Conservation (phyloP, 1,284 basidiomycete genomes). For the Wallemia hederae region DNA sequence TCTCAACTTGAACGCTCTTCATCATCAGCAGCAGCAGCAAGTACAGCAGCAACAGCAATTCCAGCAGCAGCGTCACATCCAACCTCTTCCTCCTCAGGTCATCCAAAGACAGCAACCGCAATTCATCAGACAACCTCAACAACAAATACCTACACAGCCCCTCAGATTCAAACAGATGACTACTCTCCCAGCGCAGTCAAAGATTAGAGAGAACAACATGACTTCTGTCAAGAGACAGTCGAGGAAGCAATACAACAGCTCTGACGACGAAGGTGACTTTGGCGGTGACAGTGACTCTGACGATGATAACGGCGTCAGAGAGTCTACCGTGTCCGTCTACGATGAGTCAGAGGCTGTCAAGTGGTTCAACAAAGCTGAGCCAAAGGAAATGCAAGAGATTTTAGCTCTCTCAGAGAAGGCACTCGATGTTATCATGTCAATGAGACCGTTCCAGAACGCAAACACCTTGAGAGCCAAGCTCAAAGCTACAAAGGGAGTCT, state of each 20-base stretch:
- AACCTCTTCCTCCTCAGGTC: background rate
- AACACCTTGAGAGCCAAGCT: slow-evolving; percentile 52
- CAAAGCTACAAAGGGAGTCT: slow-evolving; percentile 70
- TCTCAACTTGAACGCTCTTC: background rate
- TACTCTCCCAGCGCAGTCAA: background rate
- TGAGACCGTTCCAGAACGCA: slow-evolving; percentile 52
- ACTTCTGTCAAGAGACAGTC: background rate
- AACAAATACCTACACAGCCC: background rate
- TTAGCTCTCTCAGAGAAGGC: background rate
- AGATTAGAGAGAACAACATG: background rate
- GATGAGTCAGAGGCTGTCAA: background rate
- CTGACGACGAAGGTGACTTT: background rate
- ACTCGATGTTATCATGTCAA: slow-evolving; percentile 23
- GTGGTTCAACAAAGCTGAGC: slow-evolving; percentile 1
- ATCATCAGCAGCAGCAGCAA: background rate
- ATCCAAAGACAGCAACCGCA: background rate
- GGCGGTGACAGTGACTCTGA: background rate
- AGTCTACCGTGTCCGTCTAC: background rate
- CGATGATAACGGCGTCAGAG: background rate
- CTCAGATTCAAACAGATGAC: background rate
- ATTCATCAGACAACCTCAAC: slow-evolving; percentile 1
- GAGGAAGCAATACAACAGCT: background rate
- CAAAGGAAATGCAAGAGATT: background rate
- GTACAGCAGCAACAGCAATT: background rate
- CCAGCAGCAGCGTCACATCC: background rate